Conservation (phyloP, 331 rosid species). For the Pyrus hybrid region DNA sequence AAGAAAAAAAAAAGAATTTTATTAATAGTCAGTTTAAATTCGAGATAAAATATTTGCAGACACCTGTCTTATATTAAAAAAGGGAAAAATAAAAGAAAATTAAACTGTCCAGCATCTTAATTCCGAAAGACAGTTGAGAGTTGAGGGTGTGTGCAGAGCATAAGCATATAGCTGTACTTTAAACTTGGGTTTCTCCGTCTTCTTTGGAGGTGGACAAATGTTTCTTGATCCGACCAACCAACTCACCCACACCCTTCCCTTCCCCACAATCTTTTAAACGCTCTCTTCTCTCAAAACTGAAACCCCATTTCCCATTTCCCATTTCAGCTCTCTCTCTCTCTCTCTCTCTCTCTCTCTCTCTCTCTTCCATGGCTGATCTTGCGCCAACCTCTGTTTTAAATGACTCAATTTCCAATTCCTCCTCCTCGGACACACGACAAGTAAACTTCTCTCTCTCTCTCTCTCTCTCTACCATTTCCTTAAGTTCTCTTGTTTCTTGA, state of each 20-base stretch:
- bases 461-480: neutral
- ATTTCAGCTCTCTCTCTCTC: neutral
- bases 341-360: neutral
- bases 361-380: slow-evolving; percentile 53
- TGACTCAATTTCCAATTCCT: slow-evolving; percentile 16
- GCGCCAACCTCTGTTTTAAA: slow-evolving; percentile 31
- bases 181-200: slow-evolving; percentile 88
- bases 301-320: neutral
- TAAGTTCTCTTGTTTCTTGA: neutral
- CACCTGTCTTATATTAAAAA: no score
- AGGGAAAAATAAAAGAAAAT: no score
- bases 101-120: no score
- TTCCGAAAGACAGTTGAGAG: no score
- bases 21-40: no score
- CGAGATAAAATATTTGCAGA: no score
- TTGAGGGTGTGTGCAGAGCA: no score
- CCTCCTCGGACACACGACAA: slow-evolving; percentile 17
- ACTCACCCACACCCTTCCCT: slow-evolving; percentile 8
- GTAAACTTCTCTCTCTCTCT: slow-evolving; percentile 14
- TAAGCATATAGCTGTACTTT: neutral
- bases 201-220: slow-evolving; percentile 56
- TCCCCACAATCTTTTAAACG: neutral
- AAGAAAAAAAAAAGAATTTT: no score
- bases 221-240: slow-evolving; percentile 39
- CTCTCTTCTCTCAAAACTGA: neutral